Base-by-base conservation (phyloP, 179 eudicot genomes). In the Silene noctiflora region DNA sequence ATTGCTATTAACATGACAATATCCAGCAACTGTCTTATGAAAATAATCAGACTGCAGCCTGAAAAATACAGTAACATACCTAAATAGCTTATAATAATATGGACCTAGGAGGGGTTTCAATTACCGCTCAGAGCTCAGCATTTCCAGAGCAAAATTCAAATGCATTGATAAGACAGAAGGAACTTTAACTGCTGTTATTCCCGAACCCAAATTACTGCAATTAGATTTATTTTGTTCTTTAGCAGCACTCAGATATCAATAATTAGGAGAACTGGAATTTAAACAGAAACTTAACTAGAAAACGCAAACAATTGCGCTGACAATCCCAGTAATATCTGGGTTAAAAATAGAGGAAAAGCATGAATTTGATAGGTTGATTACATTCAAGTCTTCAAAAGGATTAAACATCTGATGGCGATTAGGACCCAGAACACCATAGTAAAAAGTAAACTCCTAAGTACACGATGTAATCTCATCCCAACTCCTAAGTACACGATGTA, bases 111-210 rank as follows among this genome's bases (percentile, higher is more conserved):
- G 22, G 77, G 42, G 61, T 71, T 59, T 84, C 72, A 90, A 67
- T 31, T 27, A 89, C 84, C 17, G 82, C 75, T 79, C 96, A 87
- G 24, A 95, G 88, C 81, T 95, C 97, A 77, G 91, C 97, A 13
- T 95, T n/a, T 77, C 80, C 75, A 93, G 83, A 42, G 88, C 89
- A 77, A 84, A 91, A 65, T 86, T 80, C 69, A 93, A 82, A 83
- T 95, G 99, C 75, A 77, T 82, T 67, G 97, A 92, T 60, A 95
- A 77, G 42, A 93, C 69, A 0, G 90, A 82, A 27, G 85, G 87
- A 67, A 84, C 87, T 80, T 77, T 86, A 72, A 86, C 80, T 31
- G 89, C 91, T 70, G 87, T 84, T 46, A 93, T 60, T 80, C 87
- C 87, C 73, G 87, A 81, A 31, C 78, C 69, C 67, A 87, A 80